These are phyloP conservation scores for Metschnikowia santaceciliae DNA, from an alignment of 805 yeast species.

Conservation along the genomic window DNA sequence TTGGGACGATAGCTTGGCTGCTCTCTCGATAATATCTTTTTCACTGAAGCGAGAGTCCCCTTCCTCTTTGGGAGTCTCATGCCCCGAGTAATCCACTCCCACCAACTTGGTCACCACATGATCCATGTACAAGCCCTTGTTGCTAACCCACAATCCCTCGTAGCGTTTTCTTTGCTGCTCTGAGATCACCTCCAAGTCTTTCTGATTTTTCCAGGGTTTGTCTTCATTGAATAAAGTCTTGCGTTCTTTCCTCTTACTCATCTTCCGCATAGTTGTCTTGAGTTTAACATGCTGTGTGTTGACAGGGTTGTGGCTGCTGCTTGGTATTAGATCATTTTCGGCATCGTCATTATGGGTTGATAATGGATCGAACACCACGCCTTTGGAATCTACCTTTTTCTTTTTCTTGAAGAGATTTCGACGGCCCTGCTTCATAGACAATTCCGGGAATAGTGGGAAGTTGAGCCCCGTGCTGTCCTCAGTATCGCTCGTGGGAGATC, in stretches of 20 bases:
- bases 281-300: constrained; percentile 31
- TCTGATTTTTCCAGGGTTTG: constrained; percentile 92
- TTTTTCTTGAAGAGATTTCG: constrained; percentile 10
- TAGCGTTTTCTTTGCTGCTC: constrained; percentile 79
- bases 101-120: constrained; percentile 27
- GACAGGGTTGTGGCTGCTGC: constrained; percentile 2
- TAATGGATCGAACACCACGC: constrained; percentile 11
- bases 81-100: constrained; percentile 30
- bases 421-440: constrained; percentile 15
- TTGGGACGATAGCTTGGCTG: constrained; percentile 26
- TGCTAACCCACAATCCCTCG: constrained; percentile 92
- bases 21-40: constrained; percentile 16
- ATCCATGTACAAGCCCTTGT: constrained; percentile 61
- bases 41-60: constrained; percentile 15
- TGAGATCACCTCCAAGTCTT: constrained; percentile 47
- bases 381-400: constrained; percentile 4
- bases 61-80: constrained; percentile 3
- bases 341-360: constrained; percentile 2
- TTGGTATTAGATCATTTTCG: constrained; percentile 5
- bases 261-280: constrained; percentile 50
- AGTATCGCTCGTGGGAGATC: constrained; percentile 6
- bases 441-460: constrained; percentile 36
- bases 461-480: constrained; percentile 11
- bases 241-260: constrained; percentile 34
- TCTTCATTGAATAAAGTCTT: constrained; percentile 66